Evolutionary conservation across 331 rosid species (phyloP).

Genomic region (Pyracantha coccinea): DNA sequence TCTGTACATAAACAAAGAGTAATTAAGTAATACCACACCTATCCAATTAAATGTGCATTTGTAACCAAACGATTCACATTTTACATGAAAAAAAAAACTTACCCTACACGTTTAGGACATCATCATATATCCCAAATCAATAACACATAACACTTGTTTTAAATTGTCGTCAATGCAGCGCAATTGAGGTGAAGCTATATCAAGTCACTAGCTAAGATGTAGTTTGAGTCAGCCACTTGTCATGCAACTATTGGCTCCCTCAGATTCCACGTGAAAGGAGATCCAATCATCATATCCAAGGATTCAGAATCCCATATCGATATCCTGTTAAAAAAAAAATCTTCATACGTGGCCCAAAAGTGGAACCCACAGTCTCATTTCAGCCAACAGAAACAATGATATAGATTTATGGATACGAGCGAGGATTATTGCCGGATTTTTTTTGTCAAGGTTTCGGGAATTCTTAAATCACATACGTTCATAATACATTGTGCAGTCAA

Average conservation of each 20-base stretch:
- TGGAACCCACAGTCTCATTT: constrained; percentile 29
- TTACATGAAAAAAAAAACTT: too few species aligned
- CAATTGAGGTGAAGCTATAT: too few species aligned
- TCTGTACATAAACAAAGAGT: too few species aligned
- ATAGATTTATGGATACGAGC: constrained; percentile 22
- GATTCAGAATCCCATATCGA: neutral
- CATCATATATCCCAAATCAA: too few species aligned
- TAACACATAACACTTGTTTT: too few species aligned
- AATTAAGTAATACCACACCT: too few species aligned
- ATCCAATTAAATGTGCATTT: too few species aligned
- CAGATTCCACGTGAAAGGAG: constrained; percentile 22
- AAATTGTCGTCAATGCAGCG: too few species aligned
- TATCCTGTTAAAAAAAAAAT: neutral
- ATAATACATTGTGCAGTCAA: rapidly evolving
- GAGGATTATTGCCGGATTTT: rapidly evolving
- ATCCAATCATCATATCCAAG: constrained; percentile 8
- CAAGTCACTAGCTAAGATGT: neutral
- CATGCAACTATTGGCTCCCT: constrained; percentile 21
- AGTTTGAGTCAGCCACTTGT: constrained; percentile 31
- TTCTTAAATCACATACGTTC: rapidly evolving
- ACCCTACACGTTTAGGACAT: too few species aligned
- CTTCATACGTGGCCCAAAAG: constrained; percentile 4
- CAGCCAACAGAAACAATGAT: constrained; percentile 42
- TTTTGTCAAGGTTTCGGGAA: rapidly evolving
- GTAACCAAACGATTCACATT: too few species aligned